Conservation (phyloP, 768 basidiomycete species). For the Leccinellum luteum region DNA sequence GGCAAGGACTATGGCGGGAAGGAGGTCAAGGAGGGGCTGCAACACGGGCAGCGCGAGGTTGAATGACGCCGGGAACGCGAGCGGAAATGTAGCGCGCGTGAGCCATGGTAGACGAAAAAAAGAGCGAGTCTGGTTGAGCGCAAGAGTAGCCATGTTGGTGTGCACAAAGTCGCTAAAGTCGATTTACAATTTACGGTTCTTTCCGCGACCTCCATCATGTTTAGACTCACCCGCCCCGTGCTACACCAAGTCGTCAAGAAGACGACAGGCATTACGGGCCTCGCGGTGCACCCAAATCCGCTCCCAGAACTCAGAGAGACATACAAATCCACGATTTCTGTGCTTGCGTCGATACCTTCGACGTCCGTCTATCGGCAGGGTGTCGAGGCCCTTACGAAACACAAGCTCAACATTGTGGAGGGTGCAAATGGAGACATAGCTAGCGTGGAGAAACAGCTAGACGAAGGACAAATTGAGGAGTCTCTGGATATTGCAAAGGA, state of each 20-base stretch:
- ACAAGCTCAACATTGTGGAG: constrained; percentile 73
- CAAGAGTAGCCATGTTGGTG: constrained; percentile 41
- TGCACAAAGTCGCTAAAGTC: not conserved
- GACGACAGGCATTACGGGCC: constrained; percentile 85
- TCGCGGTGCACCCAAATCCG: constrained; percentile 80
- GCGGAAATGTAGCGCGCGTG: constrained; percentile 12
- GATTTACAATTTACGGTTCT: not conserved
- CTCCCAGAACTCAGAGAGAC: constrained; percentile 73
- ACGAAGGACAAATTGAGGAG: constrained; percentile 87
- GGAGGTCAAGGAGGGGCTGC: constrained; percentile 60
- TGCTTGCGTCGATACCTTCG: constrained; percentile 68
- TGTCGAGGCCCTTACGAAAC: constrained; percentile 78
- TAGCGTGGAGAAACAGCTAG: constrained; percentile 68
- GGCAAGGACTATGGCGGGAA: constrained; percentile 86
- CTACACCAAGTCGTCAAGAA: constrained; percentile 62
- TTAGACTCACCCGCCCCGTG: constrained; percentile 73
- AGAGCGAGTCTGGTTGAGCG: constrained; percentile 33
- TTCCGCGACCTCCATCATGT: constrained; percentile 48
- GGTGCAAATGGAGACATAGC: constrained; percentile 62
- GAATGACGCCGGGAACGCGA: constrained; percentile 28
- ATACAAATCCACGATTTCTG: constrained; percentile 74
- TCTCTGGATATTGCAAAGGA: constrained; percentile 78
- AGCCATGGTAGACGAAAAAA: constrained; percentile 27
- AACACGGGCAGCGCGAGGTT: constrained; percentile 40
- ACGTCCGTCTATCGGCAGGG: constrained; percentile 89